These are phyloP conservation scores for Medicago ruthenica DNA, from an alignment of 306 rosid genomes.

Conservation along the genomic window DNA sequence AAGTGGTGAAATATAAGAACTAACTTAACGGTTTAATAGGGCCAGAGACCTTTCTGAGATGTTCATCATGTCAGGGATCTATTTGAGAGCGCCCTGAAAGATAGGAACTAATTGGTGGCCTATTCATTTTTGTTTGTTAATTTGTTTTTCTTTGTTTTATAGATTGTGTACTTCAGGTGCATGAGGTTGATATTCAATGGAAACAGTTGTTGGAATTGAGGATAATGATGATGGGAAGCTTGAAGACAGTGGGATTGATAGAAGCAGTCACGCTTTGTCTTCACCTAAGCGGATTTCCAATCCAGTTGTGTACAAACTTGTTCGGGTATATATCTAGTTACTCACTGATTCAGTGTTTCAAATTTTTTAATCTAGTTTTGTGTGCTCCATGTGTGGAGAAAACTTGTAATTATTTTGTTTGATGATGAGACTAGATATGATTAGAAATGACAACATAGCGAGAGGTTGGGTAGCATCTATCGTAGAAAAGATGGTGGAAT, in stretches of 20 bases:
- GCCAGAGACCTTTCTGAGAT: too few relatives aligned
- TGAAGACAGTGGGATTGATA: conserved; percentile 65
- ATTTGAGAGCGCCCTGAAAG: too few relatives aligned
- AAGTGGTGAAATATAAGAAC: too few relatives aligned
- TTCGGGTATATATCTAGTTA: conserved; percentile 66
- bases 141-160: conserved; percentile 31
- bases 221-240: conserved; percentile 72
- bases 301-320: conserved; percentile 97
- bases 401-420: conserved; percentile 22
- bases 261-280: conserved; percentile 64
- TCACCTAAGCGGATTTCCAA: conserved; percentile 73
- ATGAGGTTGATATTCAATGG: conserved; percentile 94
- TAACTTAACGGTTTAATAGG: too few relatives aligned
- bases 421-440: neutral
- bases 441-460: too few relatives aligned
- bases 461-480: too few relatives aligned
- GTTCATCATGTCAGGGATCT: too few relatives aligned
- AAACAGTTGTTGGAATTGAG: conserved; percentile 79
- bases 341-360: conserved; percentile 28
- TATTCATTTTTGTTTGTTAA: too few relatives aligned
- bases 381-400: conserved; percentile 8
- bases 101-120: too few relatives aligned
- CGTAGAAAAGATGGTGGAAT: too few relatives aligned
- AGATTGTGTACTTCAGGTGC: conserved; percentile 90
- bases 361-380: conserved; percentile 9